Evolutionary conservation across 495 filamentous ascomycete genomes (phyloP).

Genomic region (Elaphomyces granulatus): DNA sequence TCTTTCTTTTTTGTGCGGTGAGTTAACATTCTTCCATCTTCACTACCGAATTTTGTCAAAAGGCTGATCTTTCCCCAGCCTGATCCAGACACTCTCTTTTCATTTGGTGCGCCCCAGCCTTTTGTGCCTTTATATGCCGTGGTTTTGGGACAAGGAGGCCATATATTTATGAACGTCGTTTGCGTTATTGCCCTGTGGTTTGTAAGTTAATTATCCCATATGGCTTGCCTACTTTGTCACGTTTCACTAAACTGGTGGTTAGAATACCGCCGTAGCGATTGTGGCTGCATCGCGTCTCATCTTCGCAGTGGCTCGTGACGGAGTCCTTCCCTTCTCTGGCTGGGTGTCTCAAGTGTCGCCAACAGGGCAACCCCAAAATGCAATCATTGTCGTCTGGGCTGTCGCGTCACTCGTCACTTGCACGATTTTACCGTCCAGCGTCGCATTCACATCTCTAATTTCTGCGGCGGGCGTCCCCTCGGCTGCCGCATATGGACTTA

Average conservation of each 20-base stretch:
- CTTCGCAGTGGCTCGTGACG: slow-evolving; percentile 42
- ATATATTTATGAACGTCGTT: slow-evolving; percentile 40
- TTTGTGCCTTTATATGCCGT: slow-evolving; percentile 40
- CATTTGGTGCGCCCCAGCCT: slow-evolving; percentile 36
- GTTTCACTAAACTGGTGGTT: too few species aligned
- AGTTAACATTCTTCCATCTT: slow-evolving; percentile 4
- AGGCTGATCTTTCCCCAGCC: slow-evolving; percentile 15
- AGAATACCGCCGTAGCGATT: slow-evolving; percentile 42
- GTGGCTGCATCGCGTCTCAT: slow-evolving; percentile 41
- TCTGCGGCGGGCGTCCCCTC: slow-evolving; percentile 36
- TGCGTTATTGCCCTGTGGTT: slow-evolving; percentile 37
- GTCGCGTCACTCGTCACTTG: slow-evolving; percentile 36
- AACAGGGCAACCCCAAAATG: slow-evolving; percentile 37
- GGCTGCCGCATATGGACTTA: slow-evolving; percentile 39
- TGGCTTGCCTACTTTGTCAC: neutral
- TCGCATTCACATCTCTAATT: slow-evolving; percentile 41
- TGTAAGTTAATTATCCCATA: slow-evolving; percentile 9
- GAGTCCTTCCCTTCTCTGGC: slow-evolving; percentile 39
- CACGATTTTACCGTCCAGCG: slow-evolving; percentile 37
- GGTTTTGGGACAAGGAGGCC: slow-evolving; percentile 37
- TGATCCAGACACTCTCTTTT: slow-evolving; percentile 22
- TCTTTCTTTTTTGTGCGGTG: slow-evolving; percentile 42
- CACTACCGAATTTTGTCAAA: neutral
- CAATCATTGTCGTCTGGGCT: slow-evolving; percentile 38
- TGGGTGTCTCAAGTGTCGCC: slow-evolving; percentile 38